Conservation (phyloP, 768 basidiomycete genomes). For the Gloeostereum incarnatum region DNA sequence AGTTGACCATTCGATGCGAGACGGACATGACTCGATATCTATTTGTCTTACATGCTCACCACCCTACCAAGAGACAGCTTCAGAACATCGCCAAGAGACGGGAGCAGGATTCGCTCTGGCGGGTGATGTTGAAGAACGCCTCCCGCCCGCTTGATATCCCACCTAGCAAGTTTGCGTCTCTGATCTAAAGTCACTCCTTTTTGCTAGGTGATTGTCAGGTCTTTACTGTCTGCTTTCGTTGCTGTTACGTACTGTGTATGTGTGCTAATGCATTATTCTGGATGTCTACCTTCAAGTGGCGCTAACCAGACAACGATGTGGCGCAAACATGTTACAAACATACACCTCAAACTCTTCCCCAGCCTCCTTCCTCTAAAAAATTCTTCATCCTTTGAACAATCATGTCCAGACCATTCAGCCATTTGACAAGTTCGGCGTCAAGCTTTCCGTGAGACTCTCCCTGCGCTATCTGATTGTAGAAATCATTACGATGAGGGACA, state of each 20-base stretch:
- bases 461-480: slow-evolving; percentile 53
- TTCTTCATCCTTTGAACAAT: slow-evolving; percentile 39
- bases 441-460: slow-evolving; percentile 48
- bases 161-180: no score
- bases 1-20: slow-evolving; percentile 29
- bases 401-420: slow-evolving; percentile 49
- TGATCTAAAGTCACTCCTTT: no score
- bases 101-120: slow-evolving; percentile 28
- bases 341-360: slow-evolving; percentile 44
- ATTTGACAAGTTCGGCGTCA: slow-evolving; percentile 41
- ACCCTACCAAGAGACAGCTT: slow-evolving; percentile 37
- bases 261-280: no score
- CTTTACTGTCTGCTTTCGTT: no score
- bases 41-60: slow-evolving; percentile 39
- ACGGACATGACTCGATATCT: slow-evolving; percentile 34
- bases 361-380: slow-evolving; percentile 45
- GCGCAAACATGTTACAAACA: no score
- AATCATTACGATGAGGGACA: slow-evolving; percentile 52
- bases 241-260: no score
- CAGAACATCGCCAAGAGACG: slow-evolving; percentile 18
- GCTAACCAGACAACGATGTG: no score
- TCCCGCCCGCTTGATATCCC: slow-evolving; percentile 21
- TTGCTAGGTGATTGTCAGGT: no score
- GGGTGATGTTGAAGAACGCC: slow-evolving; percentile 23
- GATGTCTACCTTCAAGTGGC: no score